Percentiles rank a stretch among this genome's conserved stretches.
Evolutionary conservation across 805 yeast species (phyloP).

Genomic region (Sugiyamaella qingdaonensis): DNA sequence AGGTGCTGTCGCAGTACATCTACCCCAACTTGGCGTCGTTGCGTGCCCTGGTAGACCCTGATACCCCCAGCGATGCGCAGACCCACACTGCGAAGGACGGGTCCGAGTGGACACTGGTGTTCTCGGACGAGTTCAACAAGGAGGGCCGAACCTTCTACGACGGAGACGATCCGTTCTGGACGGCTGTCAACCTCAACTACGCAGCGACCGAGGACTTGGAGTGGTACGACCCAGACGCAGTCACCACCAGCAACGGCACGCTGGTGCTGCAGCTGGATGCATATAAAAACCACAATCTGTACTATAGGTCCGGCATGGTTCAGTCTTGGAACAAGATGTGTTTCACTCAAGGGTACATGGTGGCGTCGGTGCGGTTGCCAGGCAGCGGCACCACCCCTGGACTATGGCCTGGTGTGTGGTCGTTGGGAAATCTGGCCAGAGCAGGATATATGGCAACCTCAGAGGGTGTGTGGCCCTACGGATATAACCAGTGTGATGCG

Average conservation of each 20-base stretch:
- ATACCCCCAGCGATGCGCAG: slow-evolving; percentile 55
- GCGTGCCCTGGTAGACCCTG: slow-evolving; percentile 62
- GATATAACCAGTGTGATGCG: slow-evolving; percentile 82
- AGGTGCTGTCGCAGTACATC: slow-evolving; percentile 48
- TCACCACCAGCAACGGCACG: slow-evolving; percentile 69
- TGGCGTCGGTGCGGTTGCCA: slow-evolving; percentile 73
- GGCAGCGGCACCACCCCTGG: slow-evolving; percentile 76
- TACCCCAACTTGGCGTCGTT: slow-evolving; percentile 58
- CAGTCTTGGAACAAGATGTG: slow-evolving; percentile 92
- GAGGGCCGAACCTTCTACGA: slow-evolving; percentile 88
- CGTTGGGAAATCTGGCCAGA: slow-evolving; percentile 88
- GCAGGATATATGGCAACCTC: slow-evolving; percentile 86
- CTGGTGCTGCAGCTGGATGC: slow-evolving; percentile 73
- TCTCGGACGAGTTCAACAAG: slow-evolving; percentile 85
- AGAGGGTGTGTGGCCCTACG: slow-evolving; percentile 94
- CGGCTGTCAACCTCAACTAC: slow-evolving; percentile 77
- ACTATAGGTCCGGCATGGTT: slow-evolving; percentile 85
- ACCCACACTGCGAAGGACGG: slow-evolving; percentile 58
- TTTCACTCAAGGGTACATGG: slow-evolving; percentile 78
- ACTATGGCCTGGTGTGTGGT: slow-evolving; percentile 96
- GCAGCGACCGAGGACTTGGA: slow-evolving; percentile 87
- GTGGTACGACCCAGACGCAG: slow-evolving; percentile 95
- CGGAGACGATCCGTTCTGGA: slow-evolving; percentile 90
- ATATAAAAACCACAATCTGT: slow-evolving; percentile 67
- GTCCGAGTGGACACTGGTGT: slow-evolving; percentile 67